Percentiles rank a stretch among this genome's conserved stretches.
These are phyloP conservation scores for Nothopassalora personata DNA, from an alignment of 2,329 filamentous ascomycete genomes.

Conservation along the genomic window DNA sequence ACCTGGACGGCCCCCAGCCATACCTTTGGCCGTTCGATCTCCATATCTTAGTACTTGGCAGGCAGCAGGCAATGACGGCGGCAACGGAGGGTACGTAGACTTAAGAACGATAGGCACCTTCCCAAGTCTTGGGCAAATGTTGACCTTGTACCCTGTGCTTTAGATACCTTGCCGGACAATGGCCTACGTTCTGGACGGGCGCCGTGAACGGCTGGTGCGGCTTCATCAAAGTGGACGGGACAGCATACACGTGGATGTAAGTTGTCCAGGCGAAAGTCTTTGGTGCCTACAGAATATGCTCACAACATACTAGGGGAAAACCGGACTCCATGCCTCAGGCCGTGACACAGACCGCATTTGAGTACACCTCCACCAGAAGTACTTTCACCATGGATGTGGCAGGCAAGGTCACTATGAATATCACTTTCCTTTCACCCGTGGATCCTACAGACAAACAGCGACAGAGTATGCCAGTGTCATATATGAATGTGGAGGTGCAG, in stretches of 20 bases:
- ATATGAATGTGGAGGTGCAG: slow-evolving; percentile 58
- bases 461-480: slow-evolving; percentile 66
- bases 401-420: slow-evolving; percentile 57
- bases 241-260: slow-evolving; percentile 60
- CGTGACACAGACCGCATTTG: slow-evolving; percentile 58
- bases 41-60: slow-evolving; percentile 72
- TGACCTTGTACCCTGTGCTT: too few species aligned
- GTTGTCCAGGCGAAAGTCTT: not conserved
- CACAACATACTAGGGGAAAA: slow-evolving; percentile 41
- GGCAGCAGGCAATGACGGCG: slow-evolving; percentile 53
- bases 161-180: slow-evolving; percentile 57
- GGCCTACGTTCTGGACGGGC: slow-evolving; percentile 60
- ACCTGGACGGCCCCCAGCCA: slow-evolving; percentile 60
- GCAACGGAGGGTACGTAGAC: slow-evolving; percentile 51
- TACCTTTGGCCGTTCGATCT: slow-evolving; percentile 67
- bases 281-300: not conserved
- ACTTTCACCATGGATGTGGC: slow-evolving; percentile 63
- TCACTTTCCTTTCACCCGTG: slow-evolving; percentile 67
- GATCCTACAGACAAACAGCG: slow-evolving; percentile 60
- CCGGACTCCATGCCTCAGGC: slow-evolving; percentile 41
- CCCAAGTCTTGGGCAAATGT: too few species aligned
- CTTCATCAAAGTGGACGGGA: slow-evolving; percentile 62
- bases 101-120: too few species aligned
- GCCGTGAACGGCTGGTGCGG: slow-evolving; percentile 62
- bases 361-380: slow-evolving; percentile 68